Base-by-base conservation (phyloP, 106 monocot genomes). In the Posidonia australis region DNA sequence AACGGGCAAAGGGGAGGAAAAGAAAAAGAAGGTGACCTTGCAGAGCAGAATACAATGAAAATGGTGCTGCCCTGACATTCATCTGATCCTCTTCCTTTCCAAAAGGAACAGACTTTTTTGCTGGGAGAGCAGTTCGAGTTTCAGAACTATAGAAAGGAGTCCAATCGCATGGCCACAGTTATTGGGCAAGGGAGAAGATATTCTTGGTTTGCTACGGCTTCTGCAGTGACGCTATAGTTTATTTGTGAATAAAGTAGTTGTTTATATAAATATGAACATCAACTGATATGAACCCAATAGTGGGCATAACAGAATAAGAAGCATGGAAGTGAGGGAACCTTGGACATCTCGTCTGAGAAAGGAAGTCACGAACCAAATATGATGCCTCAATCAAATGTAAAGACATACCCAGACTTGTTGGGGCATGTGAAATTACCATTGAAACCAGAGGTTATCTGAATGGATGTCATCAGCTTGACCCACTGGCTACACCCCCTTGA, bases 221-320 rank as follows among this genome's bases (percentile, higher is more conserved):
- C 64, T 53, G 20, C 43, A 13, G 48, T 14, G 10, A 36, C 14
- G 58, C 30, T 43, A 74, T 60, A 74, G 58, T 49, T 74, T 74
- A 74, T 74, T 73, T 59, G 27, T 54, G 65, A 19, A 58, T 22
- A 44, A 23, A 44, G 54, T 47, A 16, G 28, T 7, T 36, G 36
- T 51, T 36, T 36, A 51, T 41, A 63, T 72, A 60, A 31, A 61
- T 65, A 47, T 64, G 64, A 54, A 73, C 56, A 65, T 27, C 18
- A 36, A 46, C 10, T 17, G 65, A 51, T 51, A 17, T 22, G 49
- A 51, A 66, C 31, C 52, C 52, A 53, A 53, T 25, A 52, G 9
- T 1, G 51, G 13, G 52, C 7, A 26, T 14, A n/a, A 28, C n/a
- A 26, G 46, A 42, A 36, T 42, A 42, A 43, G 43, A 21, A 61